Evolutionary conservation across 352 stramenopile species (phyloP).

Genomic region (Saprolegnia diclina): DNA sequence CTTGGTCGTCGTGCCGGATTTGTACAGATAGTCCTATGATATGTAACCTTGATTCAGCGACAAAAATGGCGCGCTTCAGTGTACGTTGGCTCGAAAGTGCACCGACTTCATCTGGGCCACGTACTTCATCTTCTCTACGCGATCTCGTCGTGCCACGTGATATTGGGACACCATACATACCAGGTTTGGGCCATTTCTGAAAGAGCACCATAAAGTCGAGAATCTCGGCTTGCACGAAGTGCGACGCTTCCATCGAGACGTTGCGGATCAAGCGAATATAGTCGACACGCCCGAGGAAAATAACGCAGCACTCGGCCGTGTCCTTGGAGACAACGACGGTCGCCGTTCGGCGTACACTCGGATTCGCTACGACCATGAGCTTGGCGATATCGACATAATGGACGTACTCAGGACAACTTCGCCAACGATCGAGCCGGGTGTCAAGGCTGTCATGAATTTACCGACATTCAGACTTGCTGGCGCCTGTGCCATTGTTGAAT

Average conservation of each 20-base stretch:
- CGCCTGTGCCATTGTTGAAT: neutral
- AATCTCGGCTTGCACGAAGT: slow-evolving; percentile 71
- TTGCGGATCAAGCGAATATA: slow-evolving; percentile 67
- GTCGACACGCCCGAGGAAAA: slow-evolving; percentile 63
- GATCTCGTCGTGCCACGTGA: neutral
- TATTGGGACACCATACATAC: slow-evolving; percentile 25
- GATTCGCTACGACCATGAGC: slow-evolving; percentile 35
- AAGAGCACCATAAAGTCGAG: slow-evolving; percentile 73
- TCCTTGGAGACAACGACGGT: slow-evolving; percentile 65
- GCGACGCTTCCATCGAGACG: slow-evolving; percentile 70
- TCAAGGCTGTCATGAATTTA: slow-evolving; percentile 53
- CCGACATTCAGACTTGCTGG: slow-evolving; percentile 39
- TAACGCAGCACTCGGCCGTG: slow-evolving; percentile 53
- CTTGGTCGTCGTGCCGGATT: slow-evolving; percentile 52
- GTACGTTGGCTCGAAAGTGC: slow-evolving; percentile 51
- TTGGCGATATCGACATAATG: neutral
- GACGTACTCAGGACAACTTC: slow-evolving; percentile 49
- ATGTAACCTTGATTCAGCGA: neutral
- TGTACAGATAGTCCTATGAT: slow-evolving; percentile 60
- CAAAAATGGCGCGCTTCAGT: neutral
- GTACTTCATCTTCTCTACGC: slow-evolving; percentile 64
- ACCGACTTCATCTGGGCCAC: slow-evolving; percentile 60
- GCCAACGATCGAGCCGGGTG: slow-evolving; percentile 66
- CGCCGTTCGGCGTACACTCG: slow-evolving; percentile 53
- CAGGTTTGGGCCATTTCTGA: slow-evolving; percentile 59